Percentiles rank a stretch among this genome's conserved stretches.
These are phyloP conservation scores for Penicillium sclerotiorum DNA, from an alignment of 2,329 filamentous ascomycete species.

Conservation along the genomic window DNA sequence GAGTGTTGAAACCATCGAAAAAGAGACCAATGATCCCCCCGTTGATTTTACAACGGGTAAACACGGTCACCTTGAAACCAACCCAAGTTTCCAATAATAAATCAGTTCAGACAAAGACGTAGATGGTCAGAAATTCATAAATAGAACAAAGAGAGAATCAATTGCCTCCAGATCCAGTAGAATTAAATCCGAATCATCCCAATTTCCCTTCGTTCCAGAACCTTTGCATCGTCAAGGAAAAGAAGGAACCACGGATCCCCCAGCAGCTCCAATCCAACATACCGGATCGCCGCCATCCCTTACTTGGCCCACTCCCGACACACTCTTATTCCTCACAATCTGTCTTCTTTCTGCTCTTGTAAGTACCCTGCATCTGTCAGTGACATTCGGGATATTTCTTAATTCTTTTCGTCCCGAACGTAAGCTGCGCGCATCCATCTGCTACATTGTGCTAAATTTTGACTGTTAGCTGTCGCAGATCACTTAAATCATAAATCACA, in stretches of 20 bases:
- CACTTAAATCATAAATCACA: conserved; percentile 10
- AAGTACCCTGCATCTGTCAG: conserved; percentile 6
- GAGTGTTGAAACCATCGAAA: too few species aligned
- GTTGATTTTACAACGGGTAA: background rate
- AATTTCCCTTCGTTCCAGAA: conserved; percentile 12
- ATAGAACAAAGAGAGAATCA: conserved; percentile 3
- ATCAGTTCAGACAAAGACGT: background rate
- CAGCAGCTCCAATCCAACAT: conserved; percentile 12
- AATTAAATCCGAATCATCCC: background rate
- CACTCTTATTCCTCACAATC: conserved; percentile 11
- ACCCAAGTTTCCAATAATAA: background rate
- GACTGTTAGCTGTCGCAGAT: conserved; percentile 11
- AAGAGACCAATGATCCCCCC: background rate
- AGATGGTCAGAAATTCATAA: background rate
- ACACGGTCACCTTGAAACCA: background rate
- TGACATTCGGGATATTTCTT: background rate
- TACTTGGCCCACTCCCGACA: conserved; percentile 23
- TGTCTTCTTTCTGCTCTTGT: conserved; percentile 5
- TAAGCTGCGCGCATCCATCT: background rate
- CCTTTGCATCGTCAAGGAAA: background rate
- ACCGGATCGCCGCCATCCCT: conserved; percentile 22
- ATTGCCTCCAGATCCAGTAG: background rate
- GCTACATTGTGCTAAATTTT: too few species aligned
- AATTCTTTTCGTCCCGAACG: background rate
- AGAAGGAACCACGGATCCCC: conserved; percentile 19